A percentile compares a stretch with the other conserved stretches of the same genome.
These are phyloP conservation scores for Penicillium longicatenatum DNA, from an alignment of 495 filamentous ascomycete species.

Conservation along the genomic window DNA sequence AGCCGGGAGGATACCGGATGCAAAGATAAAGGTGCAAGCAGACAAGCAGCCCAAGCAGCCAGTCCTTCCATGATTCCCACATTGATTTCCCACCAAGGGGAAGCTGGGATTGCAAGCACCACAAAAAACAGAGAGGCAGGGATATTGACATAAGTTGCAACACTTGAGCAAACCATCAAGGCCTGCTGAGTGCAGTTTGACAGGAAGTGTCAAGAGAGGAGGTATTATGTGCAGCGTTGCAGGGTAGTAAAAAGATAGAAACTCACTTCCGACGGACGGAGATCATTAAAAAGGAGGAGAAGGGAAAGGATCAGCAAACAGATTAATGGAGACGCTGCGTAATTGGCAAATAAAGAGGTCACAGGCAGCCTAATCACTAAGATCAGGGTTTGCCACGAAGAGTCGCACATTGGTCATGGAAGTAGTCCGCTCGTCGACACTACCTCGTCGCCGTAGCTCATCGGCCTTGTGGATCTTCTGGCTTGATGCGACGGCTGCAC, in stretches of 20 bases:
- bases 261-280: slow-evolving; percentile 7
- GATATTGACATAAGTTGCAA: slow-evolving; percentile 23
- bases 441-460: slow-evolving; percentile 80
- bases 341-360: slow-evolving; percentile 8
- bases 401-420: slow-evolving; percentile 83
- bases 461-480: slow-evolving; percentile 72
- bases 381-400: slow-evolving; percentile 94
- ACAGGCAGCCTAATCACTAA: slow-evolving; percentile 54
- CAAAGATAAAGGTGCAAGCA: slow-evolving; percentile 7
- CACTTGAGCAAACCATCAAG: slow-evolving; percentile 21
- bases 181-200: slow-evolving; percentile 11
- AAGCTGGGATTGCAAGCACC: not conserved
- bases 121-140: slow-evolving; percentile 6
- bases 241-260: slow-evolving; percentile 13
- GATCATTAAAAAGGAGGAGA: slow-evolving; percentile 18
- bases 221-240: slow-evolving; percentile 33
- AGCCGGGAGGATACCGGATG: slow-evolving; percentile 19
- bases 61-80: not conserved
- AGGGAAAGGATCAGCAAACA: slow-evolving; percentile 8
- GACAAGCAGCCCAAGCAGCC: slow-evolving; percentile 6
- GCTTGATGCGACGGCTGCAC: slow-evolving; percentile 45
- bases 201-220: slow-evolving; percentile 13
- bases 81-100: not conserved
- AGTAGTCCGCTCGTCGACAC: slow-evolving; percentile 87
- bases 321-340: slow-evolving; percentile 22